These are phyloP conservation scores for Lasiodiplodia theobromae DNA, from an alignment of 2,329 filamentous ascomycete species.

Conservation along the genomic window DNA sequence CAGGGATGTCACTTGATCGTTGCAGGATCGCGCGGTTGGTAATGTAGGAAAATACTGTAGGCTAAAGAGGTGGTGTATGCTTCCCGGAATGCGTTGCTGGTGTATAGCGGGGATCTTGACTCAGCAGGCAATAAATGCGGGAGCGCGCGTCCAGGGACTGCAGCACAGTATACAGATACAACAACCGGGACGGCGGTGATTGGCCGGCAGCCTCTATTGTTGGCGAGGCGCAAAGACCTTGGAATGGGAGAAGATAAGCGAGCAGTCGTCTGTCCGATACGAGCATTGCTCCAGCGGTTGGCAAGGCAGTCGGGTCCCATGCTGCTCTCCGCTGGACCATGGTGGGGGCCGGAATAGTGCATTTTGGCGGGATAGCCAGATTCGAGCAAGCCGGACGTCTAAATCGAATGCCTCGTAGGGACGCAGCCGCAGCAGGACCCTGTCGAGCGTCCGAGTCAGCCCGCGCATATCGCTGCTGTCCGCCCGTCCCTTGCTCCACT, in stretches of 20 bases:
- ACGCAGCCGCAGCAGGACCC: slow-evolving; percentile 24
- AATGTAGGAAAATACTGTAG: background rate
- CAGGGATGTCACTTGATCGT: slow-evolving; percentile 17
- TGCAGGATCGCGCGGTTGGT: background rate
- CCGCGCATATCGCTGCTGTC: slow-evolving; percentile 18
- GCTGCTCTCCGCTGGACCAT: background rate
- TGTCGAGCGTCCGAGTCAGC: slow-evolving; percentile 15
- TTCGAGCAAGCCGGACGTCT: slow-evolving; percentile 16
- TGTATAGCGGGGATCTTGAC: background rate
- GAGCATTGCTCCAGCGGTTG: background rate
- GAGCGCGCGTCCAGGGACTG: background rate
- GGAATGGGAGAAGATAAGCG: slow-evolving; percentile 20
- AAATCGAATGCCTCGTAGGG: slow-evolving; percentile 14
- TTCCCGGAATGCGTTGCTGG: background rate
- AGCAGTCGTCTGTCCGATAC: background rate
- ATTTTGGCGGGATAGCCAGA: slow-evolving; percentile 4
- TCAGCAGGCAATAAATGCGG: background rate
- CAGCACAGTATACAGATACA: slow-evolving; percentile 2
- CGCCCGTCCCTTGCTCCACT: slow-evolving; percentile 5
- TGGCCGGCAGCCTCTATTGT: background rate
- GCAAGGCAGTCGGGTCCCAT: background rate
- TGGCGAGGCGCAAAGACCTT: background rate
- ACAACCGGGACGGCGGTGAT: background rate
- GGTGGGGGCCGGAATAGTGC: slow-evolving; percentile 18
- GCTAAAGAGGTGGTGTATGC: background rate